Conservation (phyloP, 345 rosid species). For the Gossypium raimondii region DNA sequence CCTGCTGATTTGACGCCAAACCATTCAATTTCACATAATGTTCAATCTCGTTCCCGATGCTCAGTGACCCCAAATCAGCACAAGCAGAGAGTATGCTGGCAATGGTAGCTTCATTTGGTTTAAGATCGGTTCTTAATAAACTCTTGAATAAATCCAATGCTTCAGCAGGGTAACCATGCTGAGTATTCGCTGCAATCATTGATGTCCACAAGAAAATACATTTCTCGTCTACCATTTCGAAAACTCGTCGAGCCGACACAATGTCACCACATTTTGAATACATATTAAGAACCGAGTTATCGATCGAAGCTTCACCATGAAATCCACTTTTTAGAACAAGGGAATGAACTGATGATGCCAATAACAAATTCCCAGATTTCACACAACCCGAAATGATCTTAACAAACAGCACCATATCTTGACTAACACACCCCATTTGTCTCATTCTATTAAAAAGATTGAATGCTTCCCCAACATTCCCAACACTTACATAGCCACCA, state of each 20-base stretch:
- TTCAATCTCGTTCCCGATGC: slow-evolving; percentile 50
- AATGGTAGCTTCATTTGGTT: slow-evolving; percentile 50
- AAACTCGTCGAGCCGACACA: slow-evolving; percentile 23
- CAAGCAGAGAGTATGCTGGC: slow-evolving; percentile 49
- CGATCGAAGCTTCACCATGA: slow-evolving; percentile 13
- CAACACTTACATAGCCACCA: slow-evolving; percentile 23
- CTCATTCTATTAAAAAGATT: slow-evolving; percentile 24
- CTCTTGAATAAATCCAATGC: slow-evolving; percentile 44
- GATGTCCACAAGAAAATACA: slow-evolving; percentile 41
- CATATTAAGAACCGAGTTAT: slow-evolving; percentile 29
- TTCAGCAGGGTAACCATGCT: slow-evolving; percentile 29
- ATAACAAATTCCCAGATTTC: slow-evolving; percentile 16
- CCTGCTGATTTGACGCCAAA: slow-evolving; percentile 27
- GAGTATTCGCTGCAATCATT: slow-evolving; percentile 49
- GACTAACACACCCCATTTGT: background rate
- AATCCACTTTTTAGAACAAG: slow-evolving; percentile 24
- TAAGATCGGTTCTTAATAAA: slow-evolving; percentile 34
- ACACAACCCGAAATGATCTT: slow-evolving; percentile 25
- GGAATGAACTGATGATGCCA: slow-evolving; percentile 31
- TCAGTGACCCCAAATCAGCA: slow-evolving; percentile 49
- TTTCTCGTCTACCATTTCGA: slow-evolving; percentile 20
- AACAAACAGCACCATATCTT: slow-evolving; percentile 23
- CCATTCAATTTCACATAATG: slow-evolving; percentile 32
- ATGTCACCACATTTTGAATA: slow-evolving; percentile 28
- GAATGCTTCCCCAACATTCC: slow-evolving; percentile 23